phyloP scores from a whole-genome alignment of 108 stramenopile genomes.

The Cyclotella baltica region DNA sequence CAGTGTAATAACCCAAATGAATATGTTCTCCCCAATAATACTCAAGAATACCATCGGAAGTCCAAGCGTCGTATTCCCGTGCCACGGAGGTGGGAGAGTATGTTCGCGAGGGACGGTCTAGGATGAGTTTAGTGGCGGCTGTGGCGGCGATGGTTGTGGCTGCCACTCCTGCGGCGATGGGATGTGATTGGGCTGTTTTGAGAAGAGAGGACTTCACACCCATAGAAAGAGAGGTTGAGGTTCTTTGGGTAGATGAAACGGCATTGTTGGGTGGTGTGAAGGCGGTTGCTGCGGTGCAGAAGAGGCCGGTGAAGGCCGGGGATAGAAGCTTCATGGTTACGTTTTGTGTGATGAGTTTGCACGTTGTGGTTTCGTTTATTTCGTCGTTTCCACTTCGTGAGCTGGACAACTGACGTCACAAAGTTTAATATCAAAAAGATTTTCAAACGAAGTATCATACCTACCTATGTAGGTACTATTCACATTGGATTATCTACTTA shows the following conservation, averaged over 20 bases:
- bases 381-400: neutral
- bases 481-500: no score
- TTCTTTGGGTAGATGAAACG: neutral
- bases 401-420: neutral
- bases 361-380: neutral
- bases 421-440: no score
- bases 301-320: constrained; percentile 13
- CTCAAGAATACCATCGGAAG: constrained; percentile 95
- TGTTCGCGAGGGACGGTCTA: constrained; percentile 83
- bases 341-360: no score
- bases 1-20: constrained; percentile 95
- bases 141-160: constrained; percentile 71
- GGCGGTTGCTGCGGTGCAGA: constrained; percentile 19
- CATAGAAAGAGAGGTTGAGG: constrained; percentile 50
- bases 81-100: constrained; percentile 83
- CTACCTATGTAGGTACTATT: no score
- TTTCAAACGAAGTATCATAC: no score
- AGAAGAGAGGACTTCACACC: constrained; percentile 41
- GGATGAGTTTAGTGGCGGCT: constrained; percentile 64
- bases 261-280: neutral
- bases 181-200: constrained; percentile 22
- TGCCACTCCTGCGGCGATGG: constrained; percentile 53
- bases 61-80: constrained; percentile 93
- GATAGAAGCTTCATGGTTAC: constrained; percentile 25
- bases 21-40: constrained; percentile 99